Evolutionary conservation across 2,329 filamentous ascomycete species (phyloP), one percentile per base, ranked within the genome.

Genomic region (Colletotrichum agaves): DNA sequence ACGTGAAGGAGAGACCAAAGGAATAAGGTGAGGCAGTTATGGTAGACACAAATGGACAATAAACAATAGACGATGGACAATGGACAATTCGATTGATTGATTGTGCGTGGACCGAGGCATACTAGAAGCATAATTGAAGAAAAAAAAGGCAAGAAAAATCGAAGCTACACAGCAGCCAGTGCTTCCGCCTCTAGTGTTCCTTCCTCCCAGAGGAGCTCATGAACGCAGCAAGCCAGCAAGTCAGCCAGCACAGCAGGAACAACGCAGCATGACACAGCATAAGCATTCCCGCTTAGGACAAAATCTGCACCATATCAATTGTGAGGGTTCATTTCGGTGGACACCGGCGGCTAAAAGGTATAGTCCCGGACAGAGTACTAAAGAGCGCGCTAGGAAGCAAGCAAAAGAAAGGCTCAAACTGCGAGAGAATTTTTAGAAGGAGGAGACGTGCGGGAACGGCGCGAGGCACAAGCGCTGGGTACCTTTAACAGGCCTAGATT

Each of bases 1-100:
- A n/a, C n/a, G n/a, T n/a, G n/a, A 63, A 43, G 43, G 50, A 63
- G 53, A 49, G 62, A 66, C 23, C 66, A 61, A 69, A 13, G 47
- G 33, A 27, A 27, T 27, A 27, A 27, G 23, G 23, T 27, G 6
- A 4, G 23, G 23, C 4, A 5, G 3, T 5, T 27, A 27, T 5
- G 23, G 23, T 27, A 27, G 23, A 27, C 23, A 27, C n/a, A n/a
- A n/a, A n/a, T n/a, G n/a, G n/a, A n/a, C n/a, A n/a, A n/a, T n/a
- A 27, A 5, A 27, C 4, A 27, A 5, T 27, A 27, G 27, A 27
- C 27, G 27, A 23, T 19, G n/a, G 31, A 61, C 31, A 61, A 35
- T 53, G 46, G 27, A 27, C 27, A 27, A 27, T 27, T 27, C 6
- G 27, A 3, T 27, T 27, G 1, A 3, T 27, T 27, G 1, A 27